Percentiles rank a stretch among this genome's conserved stretches.
Conservation (phyloP, 371 early-diverging fungal species). For the Mortierella polycephala region DNA sequence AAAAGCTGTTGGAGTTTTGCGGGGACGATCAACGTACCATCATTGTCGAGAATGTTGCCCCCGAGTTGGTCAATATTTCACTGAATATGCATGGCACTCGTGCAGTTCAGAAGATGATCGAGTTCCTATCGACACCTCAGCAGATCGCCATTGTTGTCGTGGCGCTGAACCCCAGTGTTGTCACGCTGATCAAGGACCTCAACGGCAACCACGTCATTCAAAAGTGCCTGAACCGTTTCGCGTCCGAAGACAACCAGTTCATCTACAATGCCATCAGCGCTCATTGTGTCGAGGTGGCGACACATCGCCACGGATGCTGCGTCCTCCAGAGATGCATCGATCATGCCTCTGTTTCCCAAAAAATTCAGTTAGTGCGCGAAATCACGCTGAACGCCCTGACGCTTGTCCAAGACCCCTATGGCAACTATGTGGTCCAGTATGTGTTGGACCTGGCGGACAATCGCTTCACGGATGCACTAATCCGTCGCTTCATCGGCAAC, state of each 20-base stretch:
- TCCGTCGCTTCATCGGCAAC: constrained; percentile 79
- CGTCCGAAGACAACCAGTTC: constrained; percentile 83
- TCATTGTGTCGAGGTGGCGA: constrained; percentile 88
- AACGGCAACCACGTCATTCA: constrained; percentile 99
- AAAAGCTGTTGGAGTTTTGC: constrained; percentile 86
- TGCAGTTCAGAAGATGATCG: constrained; percentile 96
- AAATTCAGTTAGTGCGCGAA: constrained; percentile 80
- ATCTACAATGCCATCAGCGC: constrained; percentile 89
- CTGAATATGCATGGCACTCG: constrained; percentile 98
- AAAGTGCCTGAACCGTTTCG: constrained; percentile 88
- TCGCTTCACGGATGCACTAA: constrained; percentile 76
- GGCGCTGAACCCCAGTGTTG: constrained; percentile 84
- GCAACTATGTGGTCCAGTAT: constrained; percentile 98
- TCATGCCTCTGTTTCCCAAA: constrained; percentile 77
- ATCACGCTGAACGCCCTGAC: constrained; percentile 82
- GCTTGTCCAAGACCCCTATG: constrained; percentile 94
- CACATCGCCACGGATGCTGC: constrained; percentile 98
- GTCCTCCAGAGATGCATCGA: constrained; percentile 98
- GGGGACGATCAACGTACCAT: constrained; percentile 77
- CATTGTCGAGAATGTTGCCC: constrained; percentile 77
- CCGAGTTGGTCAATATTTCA: constrained; percentile 81
- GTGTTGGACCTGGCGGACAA: constrained; percentile 84
- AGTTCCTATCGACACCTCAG: constrained; percentile 72
- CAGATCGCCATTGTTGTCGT: constrained; percentile 77
- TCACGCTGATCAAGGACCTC: constrained; percentile 91